A percentile compares a stretch with the other conserved stretches of the same genome.
These are phyloP conservation scores for Flaveria trinervia DNA, from an alignment of 129 eudicot genomes.

Conservation along the genomic window DNA sequence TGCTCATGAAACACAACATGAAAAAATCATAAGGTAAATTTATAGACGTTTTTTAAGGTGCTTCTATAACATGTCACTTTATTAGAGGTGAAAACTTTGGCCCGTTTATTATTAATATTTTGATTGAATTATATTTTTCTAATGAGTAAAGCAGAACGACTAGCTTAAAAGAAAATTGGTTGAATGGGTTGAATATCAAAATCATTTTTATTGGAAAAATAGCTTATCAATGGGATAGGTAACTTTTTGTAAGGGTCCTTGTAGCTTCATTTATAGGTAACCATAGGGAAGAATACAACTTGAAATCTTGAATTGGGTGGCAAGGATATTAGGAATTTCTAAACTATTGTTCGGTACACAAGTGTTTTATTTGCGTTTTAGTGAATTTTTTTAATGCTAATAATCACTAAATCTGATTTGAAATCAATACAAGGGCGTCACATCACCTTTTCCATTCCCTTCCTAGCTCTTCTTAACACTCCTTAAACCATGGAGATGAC, in stretches of 20 bases:
- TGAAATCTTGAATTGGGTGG: neutral
- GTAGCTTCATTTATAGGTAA: neutral
- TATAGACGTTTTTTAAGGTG: neutral
- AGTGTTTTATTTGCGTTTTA: neutral
- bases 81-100: neutral
- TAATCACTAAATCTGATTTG: neutral
- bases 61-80: neutral
- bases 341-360: neutral
- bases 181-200: neutral
- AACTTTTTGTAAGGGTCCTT: neutral
- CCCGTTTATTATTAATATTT: neutral
- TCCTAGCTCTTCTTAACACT: no score
- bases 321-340: neutral
- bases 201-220: neutral
- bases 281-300: neutral
- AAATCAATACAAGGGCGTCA: neutral
- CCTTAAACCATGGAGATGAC: no score
- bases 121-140: neutral
- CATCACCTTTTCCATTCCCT: no score
- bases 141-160: neutral
- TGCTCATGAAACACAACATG: constrained; percentile 97
- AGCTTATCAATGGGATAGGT: neutral
- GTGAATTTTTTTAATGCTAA: neutral
- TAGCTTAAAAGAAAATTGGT: neutral
- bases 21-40: constrained; percentile 82